These are phyloP conservation scores for Berberis vulgaris DNA, from an alignment of 164 flowering plant species.

Conservation along the genomic window DNA sequence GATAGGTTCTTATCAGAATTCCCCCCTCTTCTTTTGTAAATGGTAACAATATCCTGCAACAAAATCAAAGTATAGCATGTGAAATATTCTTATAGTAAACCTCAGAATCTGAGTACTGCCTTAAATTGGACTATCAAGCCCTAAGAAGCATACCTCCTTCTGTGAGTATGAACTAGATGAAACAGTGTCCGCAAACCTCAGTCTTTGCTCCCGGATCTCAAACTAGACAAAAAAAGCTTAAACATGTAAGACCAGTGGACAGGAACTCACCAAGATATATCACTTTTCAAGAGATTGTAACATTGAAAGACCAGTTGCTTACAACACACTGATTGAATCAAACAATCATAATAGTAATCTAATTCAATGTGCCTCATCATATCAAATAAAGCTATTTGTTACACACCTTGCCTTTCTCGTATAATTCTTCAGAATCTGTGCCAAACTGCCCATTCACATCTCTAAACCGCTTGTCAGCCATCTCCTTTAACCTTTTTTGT, in stretches of 20 bases:
- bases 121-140: background rate
- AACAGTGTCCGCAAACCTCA: constrained; percentile 60
- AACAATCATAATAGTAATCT: too few relatives aligned
- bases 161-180: constrained; percentile 58
- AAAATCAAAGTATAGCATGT: constrained; percentile 4
- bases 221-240: constrained; percentile 25
- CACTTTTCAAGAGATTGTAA: too few relatives aligned
- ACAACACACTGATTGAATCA: too few relatives aligned
- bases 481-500: constrained; percentile 69
- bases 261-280: background rate
- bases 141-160: constrained; percentile 49
- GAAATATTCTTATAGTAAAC: background rate
- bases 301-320: too few relatives aligned
- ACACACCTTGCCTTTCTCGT: constrained; percentile 54
- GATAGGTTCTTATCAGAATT: constrained; percentile 40
- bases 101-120: background rate
- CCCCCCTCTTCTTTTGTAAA: constrained; percentile 88
- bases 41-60: constrained; percentile 46
- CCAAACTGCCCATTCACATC: constrained; percentile 45
- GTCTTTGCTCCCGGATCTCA: constrained; percentile 52
- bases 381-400: background rate
- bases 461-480: constrained; percentile 77
- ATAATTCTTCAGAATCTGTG: constrained; percentile 32
- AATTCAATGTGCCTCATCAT: too few relatives aligned
- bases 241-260: background rate